These are phyloP conservation scores for Irpex rosettiformis DNA, from an alignment of 1,284 basidiomycete genomes.

Conservation along the genomic window DNA sequence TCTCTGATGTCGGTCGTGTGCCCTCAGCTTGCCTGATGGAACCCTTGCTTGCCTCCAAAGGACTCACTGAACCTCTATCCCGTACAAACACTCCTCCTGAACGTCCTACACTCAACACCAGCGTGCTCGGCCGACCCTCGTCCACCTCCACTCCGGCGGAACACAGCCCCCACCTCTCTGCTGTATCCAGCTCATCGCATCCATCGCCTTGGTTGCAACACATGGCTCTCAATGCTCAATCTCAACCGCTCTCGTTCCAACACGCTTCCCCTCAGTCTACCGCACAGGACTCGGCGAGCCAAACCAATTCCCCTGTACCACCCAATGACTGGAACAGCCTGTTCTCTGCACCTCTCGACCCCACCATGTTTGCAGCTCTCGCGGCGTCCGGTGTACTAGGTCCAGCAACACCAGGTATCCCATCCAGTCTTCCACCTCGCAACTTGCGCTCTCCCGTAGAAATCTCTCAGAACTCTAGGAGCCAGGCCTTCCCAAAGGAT, in stretches of 20 bases:
- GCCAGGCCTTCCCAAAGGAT: slow-evolving; percentile 24
- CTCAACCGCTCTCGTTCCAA: slow-evolving; percentile 20
- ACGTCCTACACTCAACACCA: slow-evolving; percentile 39
- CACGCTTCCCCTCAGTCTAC: slow-evolving; percentile 18
- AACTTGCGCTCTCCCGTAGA: slow-evolving; percentile 25
- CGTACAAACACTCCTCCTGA: slow-evolving; percentile 37
- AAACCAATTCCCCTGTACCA: slow-evolving; percentile 28
- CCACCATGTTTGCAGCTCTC: slow-evolving; percentile 53
- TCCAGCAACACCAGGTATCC: slow-evolving; percentile 24
- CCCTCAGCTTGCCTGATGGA: slow-evolving; percentile 20
- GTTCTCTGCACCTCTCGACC: slow-evolving; percentile 56
- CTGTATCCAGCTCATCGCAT: slow-evolving; percentile 34
- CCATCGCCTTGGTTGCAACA: slow-evolving; percentile 40
- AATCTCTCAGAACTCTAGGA: slow-evolving; percentile 27
- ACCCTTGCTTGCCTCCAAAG: slow-evolving; percentile 24
- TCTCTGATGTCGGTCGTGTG: slow-evolving; percentile 7
- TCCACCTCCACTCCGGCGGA: slow-evolving; percentile 32
- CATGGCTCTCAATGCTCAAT: slow-evolving; percentile 25
- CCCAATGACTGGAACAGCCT: slow-evolving; percentile 51
- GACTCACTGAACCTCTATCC: slow-evolving; percentile 21
- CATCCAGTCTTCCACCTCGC: slow-evolving; percentile 26
- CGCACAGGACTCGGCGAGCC: slow-evolving; percentile 21
- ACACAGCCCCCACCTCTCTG: slow-evolving; percentile 34
- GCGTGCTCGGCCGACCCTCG: slow-evolving; percentile 27
- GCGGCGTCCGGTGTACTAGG: slow-evolving; percentile 54